These are phyloP conservation scores for Podospora bellae-mahoneyi DNA, from an alignment of 495 filamentous ascomycete genomes.

Conservation along the genomic window DNA sequence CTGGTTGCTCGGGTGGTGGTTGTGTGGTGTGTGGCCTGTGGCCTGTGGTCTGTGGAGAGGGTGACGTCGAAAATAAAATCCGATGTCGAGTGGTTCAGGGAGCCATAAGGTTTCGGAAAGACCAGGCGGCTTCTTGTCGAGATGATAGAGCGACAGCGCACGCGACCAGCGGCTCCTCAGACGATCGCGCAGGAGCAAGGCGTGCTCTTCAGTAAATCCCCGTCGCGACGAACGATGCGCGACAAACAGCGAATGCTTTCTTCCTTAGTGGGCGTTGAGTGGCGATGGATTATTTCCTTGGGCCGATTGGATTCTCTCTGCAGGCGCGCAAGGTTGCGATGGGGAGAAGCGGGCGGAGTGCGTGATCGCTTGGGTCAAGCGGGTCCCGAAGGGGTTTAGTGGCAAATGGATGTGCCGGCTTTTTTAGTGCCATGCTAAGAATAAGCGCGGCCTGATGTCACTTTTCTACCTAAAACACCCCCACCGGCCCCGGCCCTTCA, in stretches of 20 bases:
- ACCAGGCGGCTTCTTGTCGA: conserved; percentile 10
- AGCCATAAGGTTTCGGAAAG: conserved; percentile 21
- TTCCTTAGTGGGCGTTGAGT: neutral
- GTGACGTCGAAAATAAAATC: conserved; percentile 21
- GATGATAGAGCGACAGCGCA: conserved; percentile 9
- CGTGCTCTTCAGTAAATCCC: neutral
- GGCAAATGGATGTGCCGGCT: conserved; percentile 25
- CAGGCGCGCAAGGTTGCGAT: conserved; percentile 36
- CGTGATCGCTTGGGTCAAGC: conserved; percentile 26
- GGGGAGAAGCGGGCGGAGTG: conserved; percentile 30
- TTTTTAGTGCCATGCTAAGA: conserved; percentile 21
- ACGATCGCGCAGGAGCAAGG: neutral
- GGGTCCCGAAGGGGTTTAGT: conserved; percentile 25
- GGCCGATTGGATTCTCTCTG: conserved; percentile 23
- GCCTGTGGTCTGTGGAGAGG: neutral
- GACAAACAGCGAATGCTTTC: neutral
- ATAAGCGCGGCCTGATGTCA: conserved; percentile 27
- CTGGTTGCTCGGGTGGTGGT: conserved; percentile 16
- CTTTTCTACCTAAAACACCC: neutral
- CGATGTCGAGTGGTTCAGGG: conserved; percentile 7
- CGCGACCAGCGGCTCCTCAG: neutral
- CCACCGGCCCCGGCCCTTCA: neutral
- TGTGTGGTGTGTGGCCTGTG: conserved; percentile 11
- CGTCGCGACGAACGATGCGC: neutral
- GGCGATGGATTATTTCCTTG: conserved; percentile 23